Evolutionary conservation across 805 yeast genomes (phyloP).

Genomic region (Candida koratica): DNA sequence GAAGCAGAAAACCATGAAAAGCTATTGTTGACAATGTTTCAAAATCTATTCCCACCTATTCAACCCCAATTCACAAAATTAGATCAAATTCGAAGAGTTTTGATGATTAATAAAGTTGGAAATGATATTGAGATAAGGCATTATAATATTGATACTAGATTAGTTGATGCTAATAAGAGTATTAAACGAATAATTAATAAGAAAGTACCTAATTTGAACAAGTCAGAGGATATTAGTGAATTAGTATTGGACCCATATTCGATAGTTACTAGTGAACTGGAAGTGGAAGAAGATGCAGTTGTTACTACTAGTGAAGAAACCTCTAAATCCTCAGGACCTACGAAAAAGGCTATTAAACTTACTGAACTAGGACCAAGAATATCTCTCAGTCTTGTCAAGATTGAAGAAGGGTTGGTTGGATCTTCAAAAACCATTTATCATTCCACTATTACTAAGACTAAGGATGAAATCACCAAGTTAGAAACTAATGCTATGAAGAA

Average conservation of each 20-base stretch:
- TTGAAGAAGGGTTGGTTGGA: constrained; percentile 84
- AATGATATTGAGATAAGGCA: constrained; percentile 81
- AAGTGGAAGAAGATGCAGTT: constrained; percentile 85
- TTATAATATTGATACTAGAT: constrained; percentile 79
- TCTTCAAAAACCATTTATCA: constrained; percentile 87
- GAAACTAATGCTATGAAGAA: constrained; percentile 65
- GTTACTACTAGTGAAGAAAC: constrained; percentile 36
- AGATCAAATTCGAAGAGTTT: constrained; percentile 72
- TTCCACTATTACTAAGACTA: constrained; percentile 59
- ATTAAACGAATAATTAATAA: constrained; percentile 69
- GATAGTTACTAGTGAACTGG: constrained; percentile 83
- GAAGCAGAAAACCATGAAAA: constrained; percentile 71
- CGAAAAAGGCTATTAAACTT: constrained; percentile 82
- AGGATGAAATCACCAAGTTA: constrained; percentile 53
- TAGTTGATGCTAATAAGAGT: constrained; percentile 72
- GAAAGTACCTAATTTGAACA: constrained; percentile 64
- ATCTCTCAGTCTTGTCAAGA: constrained; percentile 69
- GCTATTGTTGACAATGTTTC: constrained; percentile 82
- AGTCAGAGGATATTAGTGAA: constrained; percentile 74
- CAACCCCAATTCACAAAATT: constrained; percentile 80
- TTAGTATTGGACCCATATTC: constrained; percentile 79
- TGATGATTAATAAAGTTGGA: constrained; percentile 71
- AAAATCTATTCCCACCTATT: constrained; percentile 93
- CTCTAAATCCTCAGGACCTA: constrained; percentile 18
- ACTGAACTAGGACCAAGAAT: constrained; percentile 93